phyloP scores from a whole-genome alignment of 1,284 basidiomycete species.

The Trametes versicolor region DNA sequence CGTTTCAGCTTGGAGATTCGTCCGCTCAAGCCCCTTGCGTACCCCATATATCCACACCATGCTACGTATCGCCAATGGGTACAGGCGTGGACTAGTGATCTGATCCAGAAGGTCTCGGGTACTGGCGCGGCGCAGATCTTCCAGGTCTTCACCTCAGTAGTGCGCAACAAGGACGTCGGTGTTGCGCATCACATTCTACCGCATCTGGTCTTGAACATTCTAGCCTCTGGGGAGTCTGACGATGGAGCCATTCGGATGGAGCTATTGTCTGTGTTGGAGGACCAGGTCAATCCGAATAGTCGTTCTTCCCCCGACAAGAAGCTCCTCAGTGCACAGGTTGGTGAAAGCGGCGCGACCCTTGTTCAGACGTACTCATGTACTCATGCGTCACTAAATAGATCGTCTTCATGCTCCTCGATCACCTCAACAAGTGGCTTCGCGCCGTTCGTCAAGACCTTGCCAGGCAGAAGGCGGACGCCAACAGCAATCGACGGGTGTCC shows the following conservation, averaged over 20 bases:
- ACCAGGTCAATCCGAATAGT: constrained; percentile 80
- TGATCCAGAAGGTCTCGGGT: constrained; percentile 79
- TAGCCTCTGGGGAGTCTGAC: constrained; percentile 79
- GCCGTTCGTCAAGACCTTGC: constrained; percentile 67
- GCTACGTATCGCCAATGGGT: constrained; percentile 97
- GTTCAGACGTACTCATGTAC: not conserved
- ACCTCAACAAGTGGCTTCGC: constrained; percentile 92
- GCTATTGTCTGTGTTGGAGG: constrained; percentile 85
- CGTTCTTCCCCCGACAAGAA: constrained; percentile 78
- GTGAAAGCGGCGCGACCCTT: constrained; percentile 12
- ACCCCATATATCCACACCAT: constrained; percentile 84
- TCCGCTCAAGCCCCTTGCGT: constrained; percentile 49
- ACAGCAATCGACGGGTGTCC: constrained; percentile 43
- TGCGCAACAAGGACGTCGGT: constrained; percentile 90
- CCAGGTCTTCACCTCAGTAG: constrained; percentile 79
- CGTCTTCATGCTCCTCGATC: constrained; percentile 95
- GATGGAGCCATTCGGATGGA: constrained; percentile 81
- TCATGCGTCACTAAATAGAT: constrained; percentile 58
- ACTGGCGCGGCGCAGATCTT: constrained; percentile 77
- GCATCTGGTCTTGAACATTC: constrained; percentile 89
- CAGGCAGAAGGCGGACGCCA: constrained; percentile 60
- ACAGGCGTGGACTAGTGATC: constrained; percentile 87
- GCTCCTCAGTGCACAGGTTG: constrained; percentile 89
- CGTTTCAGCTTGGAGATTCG: constrained; percentile 65
- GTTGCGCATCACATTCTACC: constrained; percentile 93